A percentile compares a stretch with the other conserved stretches of the same genome.
Evolutionary conservation across 2,329 filamentous ascomycete species (phyloP).

Genomic region (Sphaerulina musiva): DNA sequence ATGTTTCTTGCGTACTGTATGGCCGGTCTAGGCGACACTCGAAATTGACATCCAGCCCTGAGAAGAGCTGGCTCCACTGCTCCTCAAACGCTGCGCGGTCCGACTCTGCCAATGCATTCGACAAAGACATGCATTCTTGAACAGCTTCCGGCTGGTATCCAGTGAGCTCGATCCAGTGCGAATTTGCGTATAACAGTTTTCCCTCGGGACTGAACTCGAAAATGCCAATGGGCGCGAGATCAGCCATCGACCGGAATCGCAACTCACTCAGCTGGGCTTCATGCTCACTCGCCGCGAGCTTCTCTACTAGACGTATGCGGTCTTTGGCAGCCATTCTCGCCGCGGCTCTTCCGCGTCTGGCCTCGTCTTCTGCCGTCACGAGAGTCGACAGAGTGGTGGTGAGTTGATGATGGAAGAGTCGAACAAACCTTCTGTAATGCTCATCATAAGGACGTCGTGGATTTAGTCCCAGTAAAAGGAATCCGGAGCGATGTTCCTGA

Average conservation of each 20-base stretch:
- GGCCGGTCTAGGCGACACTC: conserved; percentile 24
- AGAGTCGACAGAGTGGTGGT: conserved; percentile 26
- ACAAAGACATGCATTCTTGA: conserved; percentile 8
- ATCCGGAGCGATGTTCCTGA: conserved; percentile 12
- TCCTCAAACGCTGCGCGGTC: conserved; percentile 10
- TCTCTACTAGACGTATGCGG: conserved; percentile 11
- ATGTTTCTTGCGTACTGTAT: conserved; percentile 10
- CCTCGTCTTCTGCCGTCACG: conserved; percentile 22
- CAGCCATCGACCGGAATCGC: conserved; percentile 35
- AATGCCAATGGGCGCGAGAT: conserved; percentile 35
- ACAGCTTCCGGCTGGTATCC: conserved; percentile 12
- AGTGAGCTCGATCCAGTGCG: conserved; percentile 32
- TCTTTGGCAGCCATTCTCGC: conserved; percentile 5
- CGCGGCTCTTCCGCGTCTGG: conserved; percentile 1
- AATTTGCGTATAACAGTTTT: conserved; percentile 34
- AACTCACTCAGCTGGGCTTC: conserved; percentile 27
- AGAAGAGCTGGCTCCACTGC: conserved; percentile 14
- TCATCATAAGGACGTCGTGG: conserved; percentile 33
- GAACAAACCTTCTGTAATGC: conserved; percentile 30
- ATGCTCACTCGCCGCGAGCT: conserved; percentile 18
- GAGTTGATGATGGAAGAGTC: conserved; percentile 28
- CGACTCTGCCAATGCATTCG: conserved; percentile 13
- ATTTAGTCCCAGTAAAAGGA: conserved; percentile 31
- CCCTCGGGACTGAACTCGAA: conserved; percentile 33
- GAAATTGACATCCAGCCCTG: conserved; percentile 21